These are phyloP conservation scores for Apiotrichum siamense DNA, from an alignment of 1,284 basidiomycete genomes.

Conservation along the genomic window DNA sequence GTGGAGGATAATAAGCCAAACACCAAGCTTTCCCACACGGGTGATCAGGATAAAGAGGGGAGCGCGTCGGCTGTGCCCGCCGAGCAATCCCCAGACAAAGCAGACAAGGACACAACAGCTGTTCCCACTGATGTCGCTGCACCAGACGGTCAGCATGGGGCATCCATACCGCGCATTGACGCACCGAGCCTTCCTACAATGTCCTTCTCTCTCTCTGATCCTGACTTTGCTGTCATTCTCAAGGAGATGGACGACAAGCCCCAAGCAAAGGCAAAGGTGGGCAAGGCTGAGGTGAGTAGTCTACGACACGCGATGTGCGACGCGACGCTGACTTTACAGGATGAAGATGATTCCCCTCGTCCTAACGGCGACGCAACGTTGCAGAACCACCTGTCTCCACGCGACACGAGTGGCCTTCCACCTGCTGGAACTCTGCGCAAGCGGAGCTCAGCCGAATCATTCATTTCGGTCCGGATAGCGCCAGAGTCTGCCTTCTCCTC, in stretches of 20 bases:
- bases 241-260: conserved; percentile 34
- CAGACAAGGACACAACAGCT: too few relatives aligned
- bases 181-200: conserved; percentile 43
- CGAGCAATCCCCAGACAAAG: neutral
- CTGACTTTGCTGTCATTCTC: conserved; percentile 47
- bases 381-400: conserved; percentile 24
- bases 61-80: neutral
- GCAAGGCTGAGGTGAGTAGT: neutral
- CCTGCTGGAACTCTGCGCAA: conserved; percentile 21
- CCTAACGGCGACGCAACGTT: conserved; percentile 4
- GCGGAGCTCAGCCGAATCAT: conserved; percentile 39
- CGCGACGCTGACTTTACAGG: neutral
- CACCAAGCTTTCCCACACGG: neutral
- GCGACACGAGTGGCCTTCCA: conserved; percentile 20
- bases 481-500: conserved; percentile 27
- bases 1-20: neutral
- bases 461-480: conserved; percentile 27
- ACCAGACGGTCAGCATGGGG: neutral
- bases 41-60: neutral
- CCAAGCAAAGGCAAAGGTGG: neutral
- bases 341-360: neutral
- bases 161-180: conserved; percentile 30
- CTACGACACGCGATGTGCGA: neutral
- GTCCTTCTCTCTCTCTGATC: conserved; percentile 47
- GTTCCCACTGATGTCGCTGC: too few relatives aligned